These are phyloP conservation scores for Suhomyces wounanorum DNA, from an alignment of 1,139 yeast genomes.

Conservation along the genomic window DNA sequence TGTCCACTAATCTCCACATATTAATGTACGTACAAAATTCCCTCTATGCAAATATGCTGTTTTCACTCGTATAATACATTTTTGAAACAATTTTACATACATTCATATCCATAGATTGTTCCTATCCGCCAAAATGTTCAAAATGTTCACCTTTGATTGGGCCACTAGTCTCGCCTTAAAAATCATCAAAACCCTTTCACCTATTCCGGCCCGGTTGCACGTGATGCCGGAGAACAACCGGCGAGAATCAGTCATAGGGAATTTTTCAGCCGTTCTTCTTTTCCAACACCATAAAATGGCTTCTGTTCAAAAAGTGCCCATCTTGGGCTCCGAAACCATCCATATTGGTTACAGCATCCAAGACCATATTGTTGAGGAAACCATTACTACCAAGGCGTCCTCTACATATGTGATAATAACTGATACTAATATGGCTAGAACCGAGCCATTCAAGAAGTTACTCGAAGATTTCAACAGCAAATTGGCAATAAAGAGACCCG, in stretches of 20 bases:
- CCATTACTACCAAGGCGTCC: constrained; percentile 63
- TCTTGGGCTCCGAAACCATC: constrained; percentile 81
- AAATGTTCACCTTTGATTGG: no score
- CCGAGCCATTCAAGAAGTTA: constrained; percentile 57
- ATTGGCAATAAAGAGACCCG: constrained; percentile 35
- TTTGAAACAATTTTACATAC: no score
- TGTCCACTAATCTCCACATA: no score
- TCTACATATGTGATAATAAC: constrained; percentile 92
- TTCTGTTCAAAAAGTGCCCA: constrained; percentile 56
- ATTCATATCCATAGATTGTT: no score
- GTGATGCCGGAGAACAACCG: constrained; percentile 1
- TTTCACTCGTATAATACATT: no score
- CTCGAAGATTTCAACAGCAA: constrained; percentile 34
- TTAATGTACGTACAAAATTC: no score
- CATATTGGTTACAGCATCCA: constrained; percentile 89
- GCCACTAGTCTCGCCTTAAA: no score
- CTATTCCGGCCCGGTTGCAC: constrained; percentile 5
- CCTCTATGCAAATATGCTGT: no score
- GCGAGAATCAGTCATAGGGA: constrained; percentile 10
- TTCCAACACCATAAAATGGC: constrained; percentile 22
- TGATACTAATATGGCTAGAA: constrained; percentile 75
- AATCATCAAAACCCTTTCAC: no score
- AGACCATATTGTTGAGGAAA: constrained; percentile 71
- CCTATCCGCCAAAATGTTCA: no score
- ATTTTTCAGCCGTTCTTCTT: constrained; percentile 6